Base-by-base conservation (phyloP, 1,284 basidiomycete genomes). In the Neotropicomus parvogracilis region DNA sequence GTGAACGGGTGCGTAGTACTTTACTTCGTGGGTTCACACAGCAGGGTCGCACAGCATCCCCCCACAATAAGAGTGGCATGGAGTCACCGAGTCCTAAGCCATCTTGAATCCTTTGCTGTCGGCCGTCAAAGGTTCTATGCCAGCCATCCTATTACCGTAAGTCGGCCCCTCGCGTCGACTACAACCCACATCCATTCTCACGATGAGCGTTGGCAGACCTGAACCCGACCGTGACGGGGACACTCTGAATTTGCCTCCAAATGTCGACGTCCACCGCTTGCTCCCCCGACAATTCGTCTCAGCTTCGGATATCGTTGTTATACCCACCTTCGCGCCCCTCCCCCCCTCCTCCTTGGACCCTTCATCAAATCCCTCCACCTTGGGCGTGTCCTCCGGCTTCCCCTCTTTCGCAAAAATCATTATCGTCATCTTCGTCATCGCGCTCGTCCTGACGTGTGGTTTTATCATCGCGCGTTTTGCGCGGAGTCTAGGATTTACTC, bases 1-100 rank as follows among this genome's bases (percentile, higher is more conserved):
- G 41, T 6, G 66, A 65, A 44, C 40, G 51, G 46, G 60, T 65
- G 17, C 5, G 40, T 29, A 29, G 24, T 27, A 14, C 4, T 37
- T 6, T 10, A 17, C 4, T 10, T 31, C 4, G n/a, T 24, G 24
- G 4, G 24, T 24, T 24, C 24, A 24, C 4, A 24, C 24, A 4
- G 8, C 24, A 4, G 24, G 24, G 24, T 24, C 24, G 24, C 24
- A 24, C 24, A 24, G 24, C 24, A 24, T 24, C 24, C 8, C 24
- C 24, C 24, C 24, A 24, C 24, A 24, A 24, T 24, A 24, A 24
- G 24, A 5, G 8, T 24, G 24, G 24, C 24, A 24, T 24, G 24
- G 8, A 24, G 24, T 4, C 8, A 24, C 24, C 24, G 4, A 5
- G 24, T 8, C 8, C 24, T 24, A 8, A 24, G 24, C 8, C 24